A percentile compares a stretch with the other conserved stretches of the same genome.
These are phyloP conservation scores for Aspergillus funiculosus DNA, from an alignment of 495 filamentous ascomycete genomes.

Conservation along the genomic window DNA sequence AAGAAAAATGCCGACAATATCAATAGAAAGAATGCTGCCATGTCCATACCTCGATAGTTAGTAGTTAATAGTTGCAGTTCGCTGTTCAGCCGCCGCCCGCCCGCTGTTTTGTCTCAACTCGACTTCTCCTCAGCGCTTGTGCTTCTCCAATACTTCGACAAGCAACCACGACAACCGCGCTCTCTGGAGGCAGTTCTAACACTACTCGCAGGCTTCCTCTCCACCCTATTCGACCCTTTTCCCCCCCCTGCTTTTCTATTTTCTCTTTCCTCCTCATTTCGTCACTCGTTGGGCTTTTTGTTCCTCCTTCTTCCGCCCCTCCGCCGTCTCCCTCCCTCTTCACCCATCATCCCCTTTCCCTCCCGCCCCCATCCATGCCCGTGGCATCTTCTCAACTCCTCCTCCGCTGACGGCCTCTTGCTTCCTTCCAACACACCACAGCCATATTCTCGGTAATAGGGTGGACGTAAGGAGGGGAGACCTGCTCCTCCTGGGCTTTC, in stretches of 20 bases:
- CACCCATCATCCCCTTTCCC: conserved; percentile 1
- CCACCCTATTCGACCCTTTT: background rate
- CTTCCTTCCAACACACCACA: conserved; percentile 13
- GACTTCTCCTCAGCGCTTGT: background rate
- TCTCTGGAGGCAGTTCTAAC: background rate
- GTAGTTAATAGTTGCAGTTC: too few species aligned
- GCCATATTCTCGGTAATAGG: conserved; percentile 5
- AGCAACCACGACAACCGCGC: conserved; percentile 1
- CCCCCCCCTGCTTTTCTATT: conserved; percentile 8
- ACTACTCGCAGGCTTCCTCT: background rate
- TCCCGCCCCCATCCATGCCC: conserved; percentile 30
- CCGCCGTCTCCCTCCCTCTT: background rate
- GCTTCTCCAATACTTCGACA: too few species aligned
- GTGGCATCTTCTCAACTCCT: conserved; percentile 26
- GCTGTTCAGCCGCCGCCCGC: too few species aligned
- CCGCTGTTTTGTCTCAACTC: too few species aligned
- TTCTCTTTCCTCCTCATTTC: conserved; percentile 4
- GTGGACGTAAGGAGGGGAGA: conserved; percentile 26
- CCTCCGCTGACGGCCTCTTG: conserved; percentile 19
- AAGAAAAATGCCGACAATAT: too few species aligned
- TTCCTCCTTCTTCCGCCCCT: conserved; percentile 1
- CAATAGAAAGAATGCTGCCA: too few species aligned
- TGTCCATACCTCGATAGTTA: too few species aligned
- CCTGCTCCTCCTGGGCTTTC: conserved; percentile 30
- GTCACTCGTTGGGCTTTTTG: too few species aligned